A percentile compares a stretch with the other conserved stretches of the same genome.
Conservation (phyloP, 306 rosid genomes). For the Corylus heterophylla region DNA sequence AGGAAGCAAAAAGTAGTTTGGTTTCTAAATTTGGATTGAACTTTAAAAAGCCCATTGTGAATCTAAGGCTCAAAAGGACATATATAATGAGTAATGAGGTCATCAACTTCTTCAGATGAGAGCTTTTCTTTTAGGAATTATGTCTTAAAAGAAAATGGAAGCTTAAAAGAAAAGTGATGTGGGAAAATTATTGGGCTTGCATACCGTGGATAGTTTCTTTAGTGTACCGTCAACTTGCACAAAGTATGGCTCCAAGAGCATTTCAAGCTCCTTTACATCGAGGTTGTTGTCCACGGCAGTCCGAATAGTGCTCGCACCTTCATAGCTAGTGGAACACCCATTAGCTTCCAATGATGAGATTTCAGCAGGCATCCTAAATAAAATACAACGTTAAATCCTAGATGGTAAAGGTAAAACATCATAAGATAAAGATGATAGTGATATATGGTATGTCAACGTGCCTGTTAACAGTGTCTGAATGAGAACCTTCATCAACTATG, state of each 20-base stretch:
- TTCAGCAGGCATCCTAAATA: slow-evolving; percentile 46
- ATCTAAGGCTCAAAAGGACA: too few relatives aligned
- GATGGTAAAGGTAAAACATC: background rate
- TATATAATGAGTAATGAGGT: too few relatives aligned
- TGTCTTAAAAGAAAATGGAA: background rate
- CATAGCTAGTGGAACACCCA: slow-evolving; percentile 31
- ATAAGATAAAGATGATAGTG: too few relatives aligned
- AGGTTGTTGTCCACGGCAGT: slow-evolving; percentile 42
- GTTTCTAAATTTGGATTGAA: too few relatives aligned
- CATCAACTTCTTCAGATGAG: too few relatives aligned
- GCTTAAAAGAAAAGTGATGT: background rate
- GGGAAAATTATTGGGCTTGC: background rate
- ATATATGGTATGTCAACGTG: slow-evolving; percentile 2
- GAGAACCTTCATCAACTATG: slow-evolving; percentile 35
- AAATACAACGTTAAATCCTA: background rate
- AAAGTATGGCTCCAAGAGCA: slow-evolving; percentile 86
- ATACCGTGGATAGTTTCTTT: slow-evolving; percentile 66
- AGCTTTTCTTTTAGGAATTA: too few relatives aligned
- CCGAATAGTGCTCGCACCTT: slow-evolving; percentile 24
- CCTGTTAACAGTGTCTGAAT: slow-evolving; percentile 50
- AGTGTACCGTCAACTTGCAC: slow-evolving; percentile 73
- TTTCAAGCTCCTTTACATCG: slow-evolving; percentile 77
- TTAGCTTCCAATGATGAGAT: slow-evolving; percentile 52
- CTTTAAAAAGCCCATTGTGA: too few relatives aligned
- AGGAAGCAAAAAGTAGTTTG: too few relatives aligned